Base-by-base conservation (phyloP, 176 grass and related monocot species). In the Rhynchospora breviuscula region DNA sequence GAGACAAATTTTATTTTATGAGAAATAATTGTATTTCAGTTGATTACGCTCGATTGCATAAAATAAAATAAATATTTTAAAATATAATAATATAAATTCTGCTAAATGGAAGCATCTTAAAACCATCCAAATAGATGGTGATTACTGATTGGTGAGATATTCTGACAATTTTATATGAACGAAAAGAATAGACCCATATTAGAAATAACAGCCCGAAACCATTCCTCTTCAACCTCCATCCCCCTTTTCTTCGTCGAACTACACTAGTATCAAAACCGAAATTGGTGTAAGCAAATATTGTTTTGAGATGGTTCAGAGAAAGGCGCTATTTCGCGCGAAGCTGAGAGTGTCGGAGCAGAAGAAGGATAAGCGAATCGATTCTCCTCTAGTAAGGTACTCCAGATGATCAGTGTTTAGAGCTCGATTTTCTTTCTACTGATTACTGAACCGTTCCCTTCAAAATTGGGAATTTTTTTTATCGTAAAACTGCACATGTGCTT, bases 351-450 rank as follows among this genome's bases (percentile, higher is more conserved):
- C 88, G 15, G 90, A 92, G 89, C 91, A 95, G 75, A 93, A 95
- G 85, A 91, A 88, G 78, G 91, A 90, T 49, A 90, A 85, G 85
- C 91, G 91, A 84, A 99, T 99, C 86, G 96, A 99, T 91, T 90
- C 93, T 58, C 86, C 96, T 22, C 89, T 99, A 33, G 93, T 99
- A 73, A 99, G 93, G 89, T 92, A 72, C 13, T 49, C 49, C 3
- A 1, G 7, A n/a, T 40, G 19, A 1, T 22, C 82, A 40, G 29
- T 19, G 33, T 14, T 40, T 56, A 76, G 21, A 14, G 22, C 45
- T 51, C 10, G 69, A 73, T 73, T 51, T 73, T 23, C 44, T 48
- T 51, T 15, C 29, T 35, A 35, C 12, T 25, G 29, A 64, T 25
- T 35, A 35, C 12, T 26, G 29, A 64, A 67, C 26, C 12, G 35